A percentile compares a stretch with the other conserved stretches of the same genome.
phyloP scores from a whole-genome alignment of 2,329 filamentous ascomycete genomes.

The Aphanoascus verrucosus region DNA sequence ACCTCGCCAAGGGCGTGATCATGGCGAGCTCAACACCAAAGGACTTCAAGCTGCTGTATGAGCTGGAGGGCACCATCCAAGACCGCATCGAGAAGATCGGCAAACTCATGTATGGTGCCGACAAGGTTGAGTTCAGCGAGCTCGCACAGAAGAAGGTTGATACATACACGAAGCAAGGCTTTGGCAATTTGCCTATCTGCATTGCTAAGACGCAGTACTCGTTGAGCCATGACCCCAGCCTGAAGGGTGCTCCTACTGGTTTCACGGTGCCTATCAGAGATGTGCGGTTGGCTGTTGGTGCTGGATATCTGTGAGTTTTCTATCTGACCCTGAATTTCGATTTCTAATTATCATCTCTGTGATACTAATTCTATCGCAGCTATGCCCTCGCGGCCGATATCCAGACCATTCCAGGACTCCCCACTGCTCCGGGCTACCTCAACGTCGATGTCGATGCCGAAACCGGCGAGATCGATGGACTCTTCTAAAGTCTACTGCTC shows the following conservation, averaged over 20 bases:
- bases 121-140: conserved; percentile 82
- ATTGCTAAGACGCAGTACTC: conserved; percentile 98
- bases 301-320: conserved; percentile 67
- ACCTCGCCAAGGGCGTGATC: conserved; percentile 79
- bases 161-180: conserved; percentile 84
- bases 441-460: conserved; percentile 77
- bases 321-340: conserved; percentile 2
- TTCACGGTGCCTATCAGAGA: conserved; percentile 93
- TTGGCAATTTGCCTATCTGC: conserved; percentile 86
- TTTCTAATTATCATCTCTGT: conserved; percentile 6
- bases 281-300: conserved; percentile 85
- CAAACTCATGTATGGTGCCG: conserved; percentile 87
- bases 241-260: conserved; percentile 90
- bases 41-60: conserved; percentile 80
- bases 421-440: conserved; percentile 87
- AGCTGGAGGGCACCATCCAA: conserved; percentile 65
- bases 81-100: conserved; percentile 86
- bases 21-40: conserved; percentile 72
- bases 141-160: conserved; percentile 93
- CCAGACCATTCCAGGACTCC: conserved; percentile 92
- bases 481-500: conserved; percentile 55
- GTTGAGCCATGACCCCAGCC: conserved; percentile 77
- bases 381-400: conserved; percentile 95
- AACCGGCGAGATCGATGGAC: conserved; percentile 75
- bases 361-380: conserved; percentile 38